Base-by-base conservation (phyloP, 2,329 filamentous ascomycete genomes). In the Dactylellina haptotyla region DNA sequence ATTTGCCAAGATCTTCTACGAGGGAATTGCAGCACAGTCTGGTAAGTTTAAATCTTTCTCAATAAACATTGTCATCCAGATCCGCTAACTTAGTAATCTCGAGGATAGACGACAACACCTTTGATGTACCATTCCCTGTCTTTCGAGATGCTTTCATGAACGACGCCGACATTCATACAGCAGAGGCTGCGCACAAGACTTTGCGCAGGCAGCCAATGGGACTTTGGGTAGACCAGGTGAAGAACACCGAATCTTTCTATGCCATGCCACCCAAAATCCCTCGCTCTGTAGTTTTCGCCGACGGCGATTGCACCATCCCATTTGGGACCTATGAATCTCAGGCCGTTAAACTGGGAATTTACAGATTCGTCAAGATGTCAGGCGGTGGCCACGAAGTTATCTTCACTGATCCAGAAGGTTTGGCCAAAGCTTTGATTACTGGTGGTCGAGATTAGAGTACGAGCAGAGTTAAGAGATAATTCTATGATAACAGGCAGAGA, bases 131-230 rank as follows among this genome's bases (percentile, higher is more conserved):
- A 2, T 61, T 65, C 45, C 59, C 59, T 2, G 16, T 72, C 25
- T 72, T 72, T 53, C 67, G 67, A 18, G 67, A 72, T 16, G 25
- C 45, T 3, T 61, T 72, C 37, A 72, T 72, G 3, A 53, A 53
- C 10, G 67, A 72, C 10, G 59, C 46, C 16, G 62, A 63, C 4
- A 10, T 53, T 4, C 32, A 59, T 32, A 28, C 39, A 10, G 67
- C 37, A 1, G 8, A 54, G 20, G 59, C 43, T 2, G 53, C 20
- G 2, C 37, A 65, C 46, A 28, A 54, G 12, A 54, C 41, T 18
- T 53, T 72, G 16, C 61, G 59, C 4, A 30, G 41, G 26, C 67
- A 72, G 30, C 67, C 67, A 1, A 23, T 37, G 9, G 59, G 32
- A 12, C 28, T 46, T n/a, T 72, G 67, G 59, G 66, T 63, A 6